A percentile compares a stretch with the other conserved stretches of the same genome.
Conservation (phyloP, 2,329 filamentous ascomycete genomes). For the Periconia macrospinosa region DNA sequence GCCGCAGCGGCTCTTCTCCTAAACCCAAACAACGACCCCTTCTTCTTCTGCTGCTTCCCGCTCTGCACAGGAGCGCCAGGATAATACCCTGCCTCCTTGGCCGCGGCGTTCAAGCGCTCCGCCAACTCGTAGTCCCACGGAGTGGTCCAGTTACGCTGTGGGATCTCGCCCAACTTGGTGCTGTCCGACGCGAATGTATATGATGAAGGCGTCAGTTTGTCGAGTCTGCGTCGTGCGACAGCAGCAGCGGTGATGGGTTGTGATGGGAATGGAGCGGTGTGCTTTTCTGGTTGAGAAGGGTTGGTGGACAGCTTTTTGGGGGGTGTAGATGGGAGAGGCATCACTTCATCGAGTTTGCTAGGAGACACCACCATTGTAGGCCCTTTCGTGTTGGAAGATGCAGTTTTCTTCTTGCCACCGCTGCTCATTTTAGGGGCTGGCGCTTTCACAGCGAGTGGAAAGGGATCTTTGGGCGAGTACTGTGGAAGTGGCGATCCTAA, state of each 20-base stretch:
- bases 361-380: conserved; percentile 25
- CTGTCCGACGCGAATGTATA: conserved; percentile 50
- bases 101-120: conserved; percentile 45
- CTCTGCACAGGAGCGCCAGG: conserved; percentile 5
- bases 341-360: conserved; percentile 13
- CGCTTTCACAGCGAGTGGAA: conserved; percentile 3
- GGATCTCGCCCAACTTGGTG: conserved; percentile 54
- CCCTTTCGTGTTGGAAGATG: conserved; percentile 23
- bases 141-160: conserved; percentile 47
- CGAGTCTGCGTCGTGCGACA: conserved; percentile 28
- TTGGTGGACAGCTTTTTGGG: background rate
- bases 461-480: conserved; percentile 17
- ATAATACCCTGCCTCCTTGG: conserved; percentile 15
- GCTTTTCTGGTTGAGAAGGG: conserved; percentile 6
- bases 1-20: conserved; percentile 16
- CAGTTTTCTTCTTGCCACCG: conserved; percentile 12
- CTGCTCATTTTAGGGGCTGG: conserved; percentile 3
- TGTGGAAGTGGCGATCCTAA: conserved; percentile 14
- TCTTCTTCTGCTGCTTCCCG: conserved; percentile 18
- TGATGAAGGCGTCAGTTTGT: conserved; percentile 42
- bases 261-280: conserved; percentile 15
- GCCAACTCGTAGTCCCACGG: conserved; percentile 49
- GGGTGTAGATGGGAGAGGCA: conserved; percentile 4
- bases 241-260: conserved; percentile 13
- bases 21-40: conserved; percentile 22